Base-by-base conservation (phyloP, 495 filamentous ascomycete species). In the Aspergillus ellipticus region DNA sequence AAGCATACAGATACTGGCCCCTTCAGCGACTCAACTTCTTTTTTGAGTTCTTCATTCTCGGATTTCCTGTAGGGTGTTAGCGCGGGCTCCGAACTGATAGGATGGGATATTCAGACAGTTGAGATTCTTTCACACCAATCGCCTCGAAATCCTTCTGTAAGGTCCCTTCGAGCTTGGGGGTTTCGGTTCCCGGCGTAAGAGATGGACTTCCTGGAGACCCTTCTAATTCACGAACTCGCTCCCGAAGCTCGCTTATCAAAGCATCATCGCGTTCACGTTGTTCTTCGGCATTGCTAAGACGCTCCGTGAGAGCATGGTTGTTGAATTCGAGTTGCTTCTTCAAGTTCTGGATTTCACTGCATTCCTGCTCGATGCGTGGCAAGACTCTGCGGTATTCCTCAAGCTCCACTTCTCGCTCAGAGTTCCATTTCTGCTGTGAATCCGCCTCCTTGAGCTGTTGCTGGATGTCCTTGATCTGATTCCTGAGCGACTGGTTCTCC, bases 401-500 rank as follows among this genome's bases (percentile, higher is more conserved):
- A 53, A 86, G 75, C 46, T 80, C 79, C 53, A 81, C 78, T 56
- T 82, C 74, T 29, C 81, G 72, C 51, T 76, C 74, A 3, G 74
- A 68, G 6, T 67, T 70, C 66, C 70, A 71, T 31, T 69, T 68
- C 46, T 76, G 71, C 57, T 80, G 71, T 29, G 71, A 67, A 52
- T 79, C 75, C 9, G 79, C 77, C 43, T 82, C 76, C 59, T 82
- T 81, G 46, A 82, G 62, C 55, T 86, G 80, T 49, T 82, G 74
- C 51, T 80, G 76, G 13, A 82, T 63, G 47, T 78, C 74, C 39
- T 85, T 79, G 42, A 86, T 78, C 55, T 85, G 73, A 51, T 86
- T 77, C 42, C 84, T 83, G 15, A 89, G 75, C 10, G 75, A 70
- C 51, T 82, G 77, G 53, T 89, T 85, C 64, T 91, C 88, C 66